Base-by-base conservation (phyloP, 345 rosid genomes). In the Conringia planisiliqua region DNA sequence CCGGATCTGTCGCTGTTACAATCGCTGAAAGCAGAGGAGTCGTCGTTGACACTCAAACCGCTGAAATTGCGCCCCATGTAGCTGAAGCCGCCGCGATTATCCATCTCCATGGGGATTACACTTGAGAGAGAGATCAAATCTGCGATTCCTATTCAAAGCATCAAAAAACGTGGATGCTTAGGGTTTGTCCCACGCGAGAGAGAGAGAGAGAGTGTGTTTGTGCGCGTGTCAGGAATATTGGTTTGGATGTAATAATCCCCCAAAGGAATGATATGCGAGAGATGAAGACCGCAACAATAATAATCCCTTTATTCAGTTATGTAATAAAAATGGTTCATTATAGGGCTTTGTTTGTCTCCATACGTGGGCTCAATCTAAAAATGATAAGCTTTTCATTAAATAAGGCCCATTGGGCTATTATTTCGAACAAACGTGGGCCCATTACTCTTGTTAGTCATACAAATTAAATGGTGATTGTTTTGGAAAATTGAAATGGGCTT, bases 1-100 rank as follows among this genome's bases (percentile, higher is more conserved):
- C 99, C 99, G 78, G 99, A 95, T 83, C 91, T 83, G 66, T 95
- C 97, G 82, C 99, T 94, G 83, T 85, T 90, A 77, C 97, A 91
- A 48, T 91, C 96, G 71, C 97, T 90, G 81, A 94, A 94, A 79
- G 98, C 90, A 16, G 92, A 84, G 52, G 94, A 83, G 56, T 73
- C 69, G 50, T 85, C 90, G 63, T 84, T 80, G 73, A 67, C 51
- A 66, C 75, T 72, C 43, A 69, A 55, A 58, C 81, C 84, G 32
- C 78, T 72, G 54, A 79, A 84, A 58, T 68, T 81, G 72, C 79
- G 78, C 44, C 86, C 88, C 82, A 81, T 58, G 54, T 89, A 86
- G 5, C 71, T 66, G 82, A 75, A 84, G 51, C 66, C 80, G 26
- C 50, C 66, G 10, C 29, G 30, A 33, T 57, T 75, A 47, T 80